Base-by-base conservation (phyloP, 345 rosid genomes). In the Viola odorata region DNA sequence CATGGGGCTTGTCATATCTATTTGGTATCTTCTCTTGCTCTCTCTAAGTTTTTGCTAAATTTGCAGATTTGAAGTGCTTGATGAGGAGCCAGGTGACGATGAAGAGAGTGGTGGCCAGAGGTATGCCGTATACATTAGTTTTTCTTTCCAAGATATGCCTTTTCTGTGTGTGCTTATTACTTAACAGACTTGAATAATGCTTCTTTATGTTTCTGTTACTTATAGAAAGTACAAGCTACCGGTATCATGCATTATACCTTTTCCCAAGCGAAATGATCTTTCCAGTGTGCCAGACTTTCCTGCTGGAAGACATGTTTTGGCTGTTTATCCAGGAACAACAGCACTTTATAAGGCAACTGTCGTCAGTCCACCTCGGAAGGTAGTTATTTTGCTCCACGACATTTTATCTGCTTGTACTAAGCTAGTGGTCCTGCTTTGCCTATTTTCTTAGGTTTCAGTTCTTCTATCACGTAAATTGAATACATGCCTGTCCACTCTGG, bases 241-340 rank as follows among this genome's bases (percentile, higher is more conserved):
- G 36, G 78, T 74, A 76, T 78, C 98, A 16, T 79, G 80, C 51
- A 80, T 89, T 58, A 79, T 89, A 69, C 97, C 94, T 59, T 92
- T 92, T 71, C 96, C 98, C 36, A 89, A 88, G 80, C 67, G 80
- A 56, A 85, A 75, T 45, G 94, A 92, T 58, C 82, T 75, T 58
- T 70, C 91, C 15, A 62, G 67, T 15, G 80, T 74, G 53, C 89
- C 63, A 14, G 99, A 94, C 63, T 90, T 81, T 61, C 76, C 71
- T 53, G 69, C 81, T 2, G 89, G 96, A 64, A 79, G 77, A 67
- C 92, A 78, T 48, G 99, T 90, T 57, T 82, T 94, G 82, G 99
- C 99, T n/a, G 97, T 94, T 66, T 94, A 94, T 83, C 99, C 99
- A 2, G 99, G 95, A 75, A 94, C 99, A 42, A 90, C 97, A 17